Evolutionary conservation across 208 protist species (phyloP).

Genomic region (Leptomonas seymouri): DNA sequence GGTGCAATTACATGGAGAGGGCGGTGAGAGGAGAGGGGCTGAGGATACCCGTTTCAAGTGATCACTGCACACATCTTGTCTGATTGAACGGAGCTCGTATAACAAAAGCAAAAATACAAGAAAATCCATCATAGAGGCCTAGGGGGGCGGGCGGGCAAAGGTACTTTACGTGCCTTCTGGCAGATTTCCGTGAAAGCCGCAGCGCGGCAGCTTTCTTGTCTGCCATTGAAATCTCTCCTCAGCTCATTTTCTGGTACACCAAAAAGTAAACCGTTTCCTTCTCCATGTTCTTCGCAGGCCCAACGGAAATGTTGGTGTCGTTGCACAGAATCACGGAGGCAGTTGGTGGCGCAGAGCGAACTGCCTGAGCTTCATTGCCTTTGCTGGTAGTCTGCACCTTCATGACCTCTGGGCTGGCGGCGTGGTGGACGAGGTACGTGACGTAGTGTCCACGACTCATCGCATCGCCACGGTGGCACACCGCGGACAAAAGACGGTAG

Average conservation of each 20-base stretch:
- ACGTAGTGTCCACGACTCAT: constrained; percentile 80
- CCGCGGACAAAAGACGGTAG: constrained; percentile 70
- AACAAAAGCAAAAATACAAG: neutral
- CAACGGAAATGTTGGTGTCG: constrained; percentile 53
- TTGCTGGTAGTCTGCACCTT: constrained; percentile 17
- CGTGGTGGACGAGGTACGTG: constrained; percentile 62
- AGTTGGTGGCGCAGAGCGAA: constrained; percentile 11
- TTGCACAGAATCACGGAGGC: constrained; percentile 68
- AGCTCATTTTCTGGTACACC: constrained; percentile 61
- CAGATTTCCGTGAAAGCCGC: too few species aligned
- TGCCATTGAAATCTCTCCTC: neutral
- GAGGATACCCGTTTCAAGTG: too few species aligned
- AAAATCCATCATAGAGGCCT: too few species aligned
- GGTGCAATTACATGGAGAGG: too few species aligned
- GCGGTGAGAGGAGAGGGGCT: too few species aligned
- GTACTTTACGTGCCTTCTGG: too few species aligned
- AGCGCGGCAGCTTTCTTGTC: too few species aligned
- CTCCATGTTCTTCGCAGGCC: constrained; percentile 29
- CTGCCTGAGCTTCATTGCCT: constrained; percentile 2
- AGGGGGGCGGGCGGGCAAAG: too few species aligned
- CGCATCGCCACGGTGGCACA: constrained; percentile 64
- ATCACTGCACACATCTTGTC: neutral
- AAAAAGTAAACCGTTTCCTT: constrained; percentile 81
- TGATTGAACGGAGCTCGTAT: neutral
- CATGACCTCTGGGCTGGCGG: constrained; percentile 34